A percentile compares a stretch with the other conserved stretches of the same genome.
Conservation (phyloP, 352 stramenopile genomes). For the Blastocystis sp. region DNA sequence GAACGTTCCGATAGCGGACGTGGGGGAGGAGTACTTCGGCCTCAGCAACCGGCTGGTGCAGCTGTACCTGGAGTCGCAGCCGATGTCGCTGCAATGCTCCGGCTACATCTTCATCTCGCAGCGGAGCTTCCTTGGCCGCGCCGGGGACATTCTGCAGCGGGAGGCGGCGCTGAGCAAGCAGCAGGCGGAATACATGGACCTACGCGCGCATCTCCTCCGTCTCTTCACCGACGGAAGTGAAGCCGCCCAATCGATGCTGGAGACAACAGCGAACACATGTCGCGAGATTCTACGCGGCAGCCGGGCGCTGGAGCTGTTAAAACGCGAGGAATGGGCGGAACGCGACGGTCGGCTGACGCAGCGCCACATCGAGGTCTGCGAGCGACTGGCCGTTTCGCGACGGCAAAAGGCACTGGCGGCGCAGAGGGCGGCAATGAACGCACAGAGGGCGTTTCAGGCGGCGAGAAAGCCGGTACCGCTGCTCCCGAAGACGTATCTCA, state of each 20-base stretch:
- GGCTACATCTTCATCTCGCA: conserved; percentile 33
- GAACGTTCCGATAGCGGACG: background rate
- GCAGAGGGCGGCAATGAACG: too few species aligned
- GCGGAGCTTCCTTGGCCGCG: background rate
- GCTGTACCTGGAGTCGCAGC: background rate
- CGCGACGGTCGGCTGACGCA: conserved; percentile 3
- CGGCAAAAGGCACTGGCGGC: too few species aligned
- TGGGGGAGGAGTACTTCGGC: conserved; percentile 38
- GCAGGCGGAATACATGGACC: background rate
- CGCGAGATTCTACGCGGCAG: background rate
- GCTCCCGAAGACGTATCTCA: too few species aligned
- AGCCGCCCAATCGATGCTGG: background rate
- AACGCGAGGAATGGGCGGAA: background rate
- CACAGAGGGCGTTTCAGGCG: too few species aligned
- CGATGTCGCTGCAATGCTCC: background rate
- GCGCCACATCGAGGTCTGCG: too few species aligned
- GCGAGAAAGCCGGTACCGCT: too few species aligned
- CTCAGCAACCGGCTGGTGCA: background rate
- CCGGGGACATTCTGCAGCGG: background rate
- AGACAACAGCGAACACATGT: background rate
- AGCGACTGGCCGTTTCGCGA: too few species aligned
- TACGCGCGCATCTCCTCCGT: background rate
- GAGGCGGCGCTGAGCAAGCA: background rate
- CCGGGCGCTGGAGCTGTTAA: background rate
- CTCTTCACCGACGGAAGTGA: background rate